These are phyloP conservation scores for Hyaloscypha finlandica DNA, from an alignment of 495 filamentous ascomycete species.

Conservation along the genomic window DNA sequence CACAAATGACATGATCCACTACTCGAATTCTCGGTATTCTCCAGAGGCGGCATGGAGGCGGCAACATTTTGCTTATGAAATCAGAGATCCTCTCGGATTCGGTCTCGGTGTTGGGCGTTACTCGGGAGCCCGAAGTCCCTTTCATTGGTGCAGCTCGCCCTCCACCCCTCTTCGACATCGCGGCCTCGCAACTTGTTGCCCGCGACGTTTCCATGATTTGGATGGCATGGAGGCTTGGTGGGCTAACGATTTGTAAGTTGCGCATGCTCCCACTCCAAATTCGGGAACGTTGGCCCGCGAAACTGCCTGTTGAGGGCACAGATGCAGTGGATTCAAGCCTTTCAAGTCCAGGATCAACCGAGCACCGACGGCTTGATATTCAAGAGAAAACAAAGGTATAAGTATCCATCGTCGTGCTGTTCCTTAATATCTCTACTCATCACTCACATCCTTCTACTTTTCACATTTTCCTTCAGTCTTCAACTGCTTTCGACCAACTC, in stretches of 20 bases:
- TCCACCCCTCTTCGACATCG: background rate
- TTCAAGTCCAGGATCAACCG: background rate
- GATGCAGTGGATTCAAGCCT: background rate
- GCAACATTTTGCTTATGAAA: background rate
- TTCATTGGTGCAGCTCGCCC: background rate
- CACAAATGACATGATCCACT: background rate
- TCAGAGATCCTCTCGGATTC: background rate
- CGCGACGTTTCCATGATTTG: background rate
- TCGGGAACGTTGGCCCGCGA: background rate
- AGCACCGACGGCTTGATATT: background rate
- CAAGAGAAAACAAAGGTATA: background rate
- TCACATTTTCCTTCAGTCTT: background rate
- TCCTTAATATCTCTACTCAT: background rate
- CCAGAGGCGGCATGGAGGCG: background rate
- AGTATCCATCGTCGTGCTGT: slow-evolving; percentile 1
- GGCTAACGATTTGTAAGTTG: background rate
- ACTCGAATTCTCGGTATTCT: background rate
- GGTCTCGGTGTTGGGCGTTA: background rate
- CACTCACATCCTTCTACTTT: background rate
- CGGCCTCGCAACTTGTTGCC: background rate
- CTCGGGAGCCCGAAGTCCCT: background rate
- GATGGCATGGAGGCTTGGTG: background rate
- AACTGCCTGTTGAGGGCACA: background rate
- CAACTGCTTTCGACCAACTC: background rate
- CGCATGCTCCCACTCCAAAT: background rate